A percentile compares a stretch with the other conserved stretches of the same genome.
Evolutionary conservation across 177 flowering plant species (phyloP).

Genomic region (Telopea speciosissima): DNA sequence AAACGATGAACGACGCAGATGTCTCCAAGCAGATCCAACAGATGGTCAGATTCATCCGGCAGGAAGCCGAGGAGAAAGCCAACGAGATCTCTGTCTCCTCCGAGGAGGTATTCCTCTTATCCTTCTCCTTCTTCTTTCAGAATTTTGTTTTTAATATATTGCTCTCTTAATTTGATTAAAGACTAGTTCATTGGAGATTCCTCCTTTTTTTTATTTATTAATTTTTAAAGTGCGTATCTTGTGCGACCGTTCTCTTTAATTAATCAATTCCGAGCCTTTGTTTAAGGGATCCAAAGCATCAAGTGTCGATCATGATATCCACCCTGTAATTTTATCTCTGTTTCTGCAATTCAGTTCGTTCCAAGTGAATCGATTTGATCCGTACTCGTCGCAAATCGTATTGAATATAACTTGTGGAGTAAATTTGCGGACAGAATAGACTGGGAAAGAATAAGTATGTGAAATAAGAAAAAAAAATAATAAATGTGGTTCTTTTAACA

Average conservation of each 20-base stretch:
- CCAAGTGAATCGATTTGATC: not conserved
- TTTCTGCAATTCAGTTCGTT: not conserved
- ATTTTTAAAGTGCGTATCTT: not conserved
- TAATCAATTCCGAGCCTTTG: not conserved
- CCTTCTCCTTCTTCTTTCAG: too few species aligned
- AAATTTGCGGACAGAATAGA: not conserved
- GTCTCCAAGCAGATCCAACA: constrained; percentile 50
- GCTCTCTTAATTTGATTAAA: not conserved
- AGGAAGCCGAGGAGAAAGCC: constrained; percentile 46
- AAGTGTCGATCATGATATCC: not conserved
- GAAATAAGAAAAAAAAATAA: too few species aligned
- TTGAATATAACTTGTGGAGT: not conserved
- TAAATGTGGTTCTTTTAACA: too few species aligned
- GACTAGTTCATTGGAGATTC: not conserved
- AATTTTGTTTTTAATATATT: too few species aligned
- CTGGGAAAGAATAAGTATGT: too few species aligned
- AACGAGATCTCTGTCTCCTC: constrained; percentile 42
- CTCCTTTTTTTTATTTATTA: not conserved
- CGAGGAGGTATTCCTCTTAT: constrained; percentile 25
- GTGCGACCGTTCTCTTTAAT: too few species aligned
- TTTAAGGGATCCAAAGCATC: not conserved
- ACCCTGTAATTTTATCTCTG: not conserved
- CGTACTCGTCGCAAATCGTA: not conserved
- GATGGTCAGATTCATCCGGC: constrained; percentile 47
- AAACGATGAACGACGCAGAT: constrained; percentile 40